These are phyloP conservation scores for Didymella pomorum DNA, from an alignment of 2,329 filamentous ascomycete genomes.

Conservation along the genomic window DNA sequence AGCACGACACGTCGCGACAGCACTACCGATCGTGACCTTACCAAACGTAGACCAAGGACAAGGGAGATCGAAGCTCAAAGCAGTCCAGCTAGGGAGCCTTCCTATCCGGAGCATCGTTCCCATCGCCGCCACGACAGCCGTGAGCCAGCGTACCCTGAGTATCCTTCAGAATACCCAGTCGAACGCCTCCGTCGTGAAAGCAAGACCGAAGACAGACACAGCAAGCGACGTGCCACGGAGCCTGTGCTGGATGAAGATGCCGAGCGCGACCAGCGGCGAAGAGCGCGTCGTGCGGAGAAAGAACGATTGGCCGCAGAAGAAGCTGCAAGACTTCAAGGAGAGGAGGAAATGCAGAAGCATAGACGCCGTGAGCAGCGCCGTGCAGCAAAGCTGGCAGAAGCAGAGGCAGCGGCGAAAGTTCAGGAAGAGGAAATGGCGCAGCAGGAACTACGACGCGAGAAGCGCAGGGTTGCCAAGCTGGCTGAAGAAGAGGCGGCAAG, in stretches of 20 bases:
- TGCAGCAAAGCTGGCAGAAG: conserved; percentile 35
- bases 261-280: conserved; percentile 39
- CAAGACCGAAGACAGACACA: conserved; percentile 39
- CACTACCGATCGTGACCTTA: conserved; percentile 41
- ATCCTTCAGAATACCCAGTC: conserved; percentile 39
- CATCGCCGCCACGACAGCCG: conserved; percentile 38
- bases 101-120: conserved; percentile 39
- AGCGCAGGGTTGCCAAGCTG: conserved; percentile 34
- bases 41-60: conserved; percentile 32
- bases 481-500: conserved; percentile 37
- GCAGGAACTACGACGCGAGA: conserved; percentile 34
- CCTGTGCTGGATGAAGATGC: conserved; percentile 38
- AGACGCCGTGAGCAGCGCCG: conserved; percentile 42
- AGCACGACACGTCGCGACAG: conserved; percentile 47
- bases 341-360: conserved; percentile 35
- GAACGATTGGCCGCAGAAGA: conserved; percentile 40
- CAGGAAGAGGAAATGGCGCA: conserved; percentile 31
- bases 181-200: conserved; percentile 37
- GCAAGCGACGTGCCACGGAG: conserved; percentile 38
- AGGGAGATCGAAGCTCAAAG: conserved; percentile 29
- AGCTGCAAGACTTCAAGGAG: conserved; percentile 30
- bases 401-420: conserved; percentile 29
- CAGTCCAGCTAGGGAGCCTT: conserved; percentile 34
- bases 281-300: conserved; percentile 40
- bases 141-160: conserved; percentile 41